Conservation (phyloP, 805 yeast genomes). For the Hemisphaericaspora nanyangensis region DNA sequence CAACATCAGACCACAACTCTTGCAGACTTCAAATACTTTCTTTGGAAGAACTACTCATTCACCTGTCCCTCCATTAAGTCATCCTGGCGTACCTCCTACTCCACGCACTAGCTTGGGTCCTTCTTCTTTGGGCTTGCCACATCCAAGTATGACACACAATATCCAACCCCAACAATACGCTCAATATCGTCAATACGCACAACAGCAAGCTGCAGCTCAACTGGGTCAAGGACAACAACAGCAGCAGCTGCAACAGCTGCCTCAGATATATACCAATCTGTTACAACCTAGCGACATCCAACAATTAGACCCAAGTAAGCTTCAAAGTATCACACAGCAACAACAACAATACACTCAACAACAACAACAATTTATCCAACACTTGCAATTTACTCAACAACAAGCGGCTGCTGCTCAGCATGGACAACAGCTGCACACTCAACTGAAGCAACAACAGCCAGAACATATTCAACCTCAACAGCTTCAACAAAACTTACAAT, state of each 20-base stretch:
- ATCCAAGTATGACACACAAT: slow-evolving; percentile 4
- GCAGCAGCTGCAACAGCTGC: slow-evolving; percentile 8
- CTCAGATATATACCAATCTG: slow-evolving; percentile 5
- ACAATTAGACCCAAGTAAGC: slow-evolving; percentile 14
- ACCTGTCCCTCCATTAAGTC: slow-evolving; percentile 5
- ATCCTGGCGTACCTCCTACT: background rate
- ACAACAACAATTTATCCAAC: slow-evolving; percentile 9
- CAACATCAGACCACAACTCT: background rate
- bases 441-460: slow-evolving; percentile 3
- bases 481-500: background rate
- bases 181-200: slow-evolving; percentile 6
- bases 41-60: slow-evolving; percentile 1
- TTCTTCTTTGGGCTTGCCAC: slow-evolving; percentile 3
- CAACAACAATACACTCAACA: slow-evolving; percentile 8
- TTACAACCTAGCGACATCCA: slow-evolving; percentile 9
- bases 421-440: slow-evolving; percentile 3
- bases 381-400: slow-evolving; percentile 6
- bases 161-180: slow-evolving; percentile 12
- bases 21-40: background rate
- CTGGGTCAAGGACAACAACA: slow-evolving; percentile 11
- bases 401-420: slow-evolving; percentile 10
- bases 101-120: background rate
- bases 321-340: slow-evolving; percentile 6
- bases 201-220: slow-evolving; percentile 13
- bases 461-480: slow-evolving; percentile 3